Conservation (phyloP, 345 rosid species). For the Schrenkiella parvula region DNA sequence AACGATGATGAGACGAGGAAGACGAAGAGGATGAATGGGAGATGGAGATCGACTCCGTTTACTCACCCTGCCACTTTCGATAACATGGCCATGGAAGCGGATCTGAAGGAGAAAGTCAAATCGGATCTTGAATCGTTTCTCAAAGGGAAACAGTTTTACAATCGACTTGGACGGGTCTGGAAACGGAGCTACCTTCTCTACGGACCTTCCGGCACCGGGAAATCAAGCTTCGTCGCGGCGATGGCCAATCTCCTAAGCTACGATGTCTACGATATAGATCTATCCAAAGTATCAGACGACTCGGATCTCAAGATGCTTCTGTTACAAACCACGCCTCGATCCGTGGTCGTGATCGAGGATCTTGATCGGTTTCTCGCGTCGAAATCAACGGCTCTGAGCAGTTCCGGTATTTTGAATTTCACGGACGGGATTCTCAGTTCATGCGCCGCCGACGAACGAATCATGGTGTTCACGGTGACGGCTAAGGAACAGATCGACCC, state of each 20-base stretch:
- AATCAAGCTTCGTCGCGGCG: conserved; percentile 73
- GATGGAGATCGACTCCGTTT: conserved; percentile 81
- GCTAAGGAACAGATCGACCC: conserved; percentile 58
- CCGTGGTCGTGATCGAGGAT: conserved; percentile 64
- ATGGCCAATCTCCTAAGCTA: conserved; percentile 64
- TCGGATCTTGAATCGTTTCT: conserved; percentile 70
- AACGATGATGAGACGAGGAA: neutral
- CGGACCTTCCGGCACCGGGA: conserved; percentile 84
- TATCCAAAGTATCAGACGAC: conserved; percentile 48
- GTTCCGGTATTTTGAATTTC: conserved; percentile 57
- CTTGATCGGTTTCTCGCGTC: conserved; percentile 52
- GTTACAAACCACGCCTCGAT: conserved; percentile 44
- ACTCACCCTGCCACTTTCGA: conserved; percentile 81
- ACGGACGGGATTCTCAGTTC: conserved; percentile 64
- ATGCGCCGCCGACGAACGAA: conserved; percentile 59
- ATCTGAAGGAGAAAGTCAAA: conserved; percentile 58
- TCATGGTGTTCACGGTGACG: conserved; percentile 71
- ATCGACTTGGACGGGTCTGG: conserved; percentile 76
- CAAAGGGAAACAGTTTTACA: conserved; percentile 63
- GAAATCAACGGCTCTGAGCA: conserved; percentile 50
- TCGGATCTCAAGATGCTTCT: conserved; percentile 56
- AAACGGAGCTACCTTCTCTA: conserved; percentile 66
- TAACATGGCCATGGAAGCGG: conserved; percentile 68
- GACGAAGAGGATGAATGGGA: conserved; percentile 34
- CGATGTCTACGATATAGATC: conserved; percentile 70